Conservation (phyloP, 352 stramenopile species). For the Hyaloperonospora arabidopsidis region DNA sequence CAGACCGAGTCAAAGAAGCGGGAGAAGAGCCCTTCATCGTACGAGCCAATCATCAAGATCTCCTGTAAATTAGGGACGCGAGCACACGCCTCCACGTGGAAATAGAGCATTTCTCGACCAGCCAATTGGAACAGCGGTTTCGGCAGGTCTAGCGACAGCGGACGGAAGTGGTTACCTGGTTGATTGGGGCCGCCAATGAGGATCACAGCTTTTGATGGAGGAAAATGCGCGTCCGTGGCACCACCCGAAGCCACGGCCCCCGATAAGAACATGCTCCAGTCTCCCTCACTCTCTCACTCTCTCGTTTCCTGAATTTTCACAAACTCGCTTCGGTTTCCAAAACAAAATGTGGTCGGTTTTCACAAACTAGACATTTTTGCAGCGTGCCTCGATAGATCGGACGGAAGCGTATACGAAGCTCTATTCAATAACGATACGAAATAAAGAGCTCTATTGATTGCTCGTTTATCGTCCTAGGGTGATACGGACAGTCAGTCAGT, state of each 20-base stretch:
- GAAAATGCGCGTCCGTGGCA: slow-evolving; percentile 48
- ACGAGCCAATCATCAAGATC: slow-evolving; percentile 85
- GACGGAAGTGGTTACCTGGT: slow-evolving; percentile 83
- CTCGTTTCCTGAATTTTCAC: no score
- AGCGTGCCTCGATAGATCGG: no score
- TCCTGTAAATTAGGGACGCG: slow-evolving; percentile 78
- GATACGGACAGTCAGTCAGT: no score
- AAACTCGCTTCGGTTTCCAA: no score
- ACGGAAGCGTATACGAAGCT: no score
- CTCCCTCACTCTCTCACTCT: no score
- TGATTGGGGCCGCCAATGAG: slow-evolving; percentile 82
- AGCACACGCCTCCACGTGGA: slow-evolving; percentile 81
- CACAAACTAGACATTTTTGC: no score
- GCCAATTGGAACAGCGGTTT: slow-evolving; percentile 85
- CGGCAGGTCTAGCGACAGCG: slow-evolving; percentile 77
- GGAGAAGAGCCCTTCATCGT: slow-evolving; percentile 84
- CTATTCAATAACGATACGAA: no score
- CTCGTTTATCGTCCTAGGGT: neutral
- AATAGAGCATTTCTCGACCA: slow-evolving; percentile 82
- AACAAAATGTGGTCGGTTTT: no score
- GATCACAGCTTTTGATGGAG: slow-evolving; percentile 78
- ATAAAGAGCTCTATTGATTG: neutral
- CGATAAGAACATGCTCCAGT: slow-evolving; percentile 6
- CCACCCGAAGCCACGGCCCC: slow-evolving; percentile 15
- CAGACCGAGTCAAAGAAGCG: slow-evolving; percentile 82